Evolutionary conservation across 2,329 filamentous ascomycete species (phyloP).

Genomic region (Xylariales sp.): DNA sequence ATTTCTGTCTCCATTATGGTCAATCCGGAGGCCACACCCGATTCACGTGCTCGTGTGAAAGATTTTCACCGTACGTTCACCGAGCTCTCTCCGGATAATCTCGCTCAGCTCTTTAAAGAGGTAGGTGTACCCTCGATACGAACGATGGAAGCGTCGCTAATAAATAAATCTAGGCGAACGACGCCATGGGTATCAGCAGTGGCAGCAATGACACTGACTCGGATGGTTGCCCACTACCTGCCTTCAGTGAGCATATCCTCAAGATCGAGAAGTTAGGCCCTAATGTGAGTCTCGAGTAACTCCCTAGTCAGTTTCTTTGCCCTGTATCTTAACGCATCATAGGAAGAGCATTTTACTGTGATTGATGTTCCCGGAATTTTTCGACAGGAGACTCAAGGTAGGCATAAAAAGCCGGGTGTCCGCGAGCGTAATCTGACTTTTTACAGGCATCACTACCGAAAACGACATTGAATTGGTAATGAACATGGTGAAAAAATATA

Average conservation of each 20-base stretch:
- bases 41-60: conserved; percentile 42
- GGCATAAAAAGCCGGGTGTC: conserved; percentile 22
- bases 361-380: conserved; percentile 69
- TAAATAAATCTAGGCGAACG: conserved; percentile 54
- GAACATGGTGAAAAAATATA: conserved; percentile 61
- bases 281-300: conserved; percentile 42
- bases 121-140: conserved; percentile 43
- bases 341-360: conserved; percentile 61
- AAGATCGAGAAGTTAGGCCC: conserved; percentile 61
- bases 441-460: conserved; percentile 56
- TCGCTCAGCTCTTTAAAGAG: conserved; percentile 56
- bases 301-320: neutral
- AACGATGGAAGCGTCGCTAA: conserved; percentile 13
- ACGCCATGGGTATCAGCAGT: conserved; percentile 57
- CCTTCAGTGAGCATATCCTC: conserved; percentile 61
- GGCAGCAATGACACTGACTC: conserved; percentile 10
- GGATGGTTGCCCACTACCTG: conserved; percentile 35
- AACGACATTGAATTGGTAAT: conserved; percentile 58
- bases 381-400: conserved; percentile 52
- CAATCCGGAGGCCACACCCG: conserved; percentile 36
- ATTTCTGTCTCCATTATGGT: conserved; percentile 59
- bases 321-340: conserved; percentile 12
- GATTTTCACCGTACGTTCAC: conserved; percentile 47
- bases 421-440: neutral
- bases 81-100: conserved; percentile 45